phyloP scores from a whole-genome alignment of 306 rosid species.

The Trifolium repens region DNA sequence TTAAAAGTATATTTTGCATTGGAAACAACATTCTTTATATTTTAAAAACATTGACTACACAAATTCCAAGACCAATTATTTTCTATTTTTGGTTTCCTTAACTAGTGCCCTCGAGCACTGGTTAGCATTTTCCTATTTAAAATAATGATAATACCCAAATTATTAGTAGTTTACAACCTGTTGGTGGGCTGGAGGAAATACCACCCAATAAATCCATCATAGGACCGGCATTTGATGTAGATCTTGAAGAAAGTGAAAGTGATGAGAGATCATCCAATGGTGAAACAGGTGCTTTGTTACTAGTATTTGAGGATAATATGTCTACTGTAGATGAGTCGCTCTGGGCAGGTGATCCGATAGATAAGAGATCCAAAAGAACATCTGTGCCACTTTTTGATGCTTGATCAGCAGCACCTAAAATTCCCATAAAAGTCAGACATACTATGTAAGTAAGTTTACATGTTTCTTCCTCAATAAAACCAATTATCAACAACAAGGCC shows the following conservation, averaged over 20 bases:
- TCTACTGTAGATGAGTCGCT: constrained; percentile 59
- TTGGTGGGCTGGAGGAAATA: constrained; percentile 58
- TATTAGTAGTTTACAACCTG: constrained; percentile 50
- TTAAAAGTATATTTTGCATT: neutral
- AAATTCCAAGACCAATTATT: too few relatives aligned
- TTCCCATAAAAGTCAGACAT: constrained; percentile 38
- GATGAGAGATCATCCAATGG: constrained; percentile 72
- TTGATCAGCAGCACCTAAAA: constrained; percentile 56
- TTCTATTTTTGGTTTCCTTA: too few relatives aligned
- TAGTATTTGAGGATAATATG: constrained; percentile 56
- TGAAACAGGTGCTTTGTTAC: constrained; percentile 58
- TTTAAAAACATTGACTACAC: too few relatives aligned
- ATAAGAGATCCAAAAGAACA: constrained; percentile 85
- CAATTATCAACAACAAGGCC: constrained; percentile 1
- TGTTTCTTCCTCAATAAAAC: constrained; percentile 31
- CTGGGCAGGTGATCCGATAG: constrained; percentile 71
- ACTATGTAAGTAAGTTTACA: constrained; percentile 26
- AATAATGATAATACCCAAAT: constrained; percentile 27
- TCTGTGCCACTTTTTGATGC: constrained; percentile 71
- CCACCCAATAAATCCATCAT: constrained; percentile 82
- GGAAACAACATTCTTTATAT: too few relatives aligned
- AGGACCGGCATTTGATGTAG: constrained; percentile 63
- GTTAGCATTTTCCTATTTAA: neutral
- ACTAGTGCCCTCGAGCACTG: too few relatives aligned
- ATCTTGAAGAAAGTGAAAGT: constrained; percentile 60